Conservation (phyloP, 2,329 filamentous ascomycete genomes). For the Hymenoscyphus linearis region DNA sequence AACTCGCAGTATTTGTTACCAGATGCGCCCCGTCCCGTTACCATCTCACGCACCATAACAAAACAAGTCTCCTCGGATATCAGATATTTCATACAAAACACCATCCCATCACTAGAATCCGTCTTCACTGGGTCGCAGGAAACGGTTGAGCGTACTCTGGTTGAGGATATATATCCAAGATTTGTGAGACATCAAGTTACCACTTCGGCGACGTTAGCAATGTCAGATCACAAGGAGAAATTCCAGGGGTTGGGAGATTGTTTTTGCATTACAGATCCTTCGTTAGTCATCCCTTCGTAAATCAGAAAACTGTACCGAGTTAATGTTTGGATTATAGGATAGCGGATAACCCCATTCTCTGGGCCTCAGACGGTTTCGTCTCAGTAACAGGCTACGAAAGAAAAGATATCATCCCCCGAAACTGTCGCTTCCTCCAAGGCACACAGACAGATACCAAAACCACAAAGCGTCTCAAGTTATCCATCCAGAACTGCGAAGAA, state of each 20-base stretch:
- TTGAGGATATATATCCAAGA: conserved; percentile 43
- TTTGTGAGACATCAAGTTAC: conserved; percentile 50
- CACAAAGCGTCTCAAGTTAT: conserved; percentile 38
- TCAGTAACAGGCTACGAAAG: conserved; percentile 45
- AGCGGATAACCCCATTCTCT: conserved; percentile 46
- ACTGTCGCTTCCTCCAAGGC: conserved; percentile 47
- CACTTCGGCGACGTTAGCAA: conserved; percentile 39
- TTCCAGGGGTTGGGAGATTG: conserved; percentile 53
- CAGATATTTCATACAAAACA: conserved; percentile 22
- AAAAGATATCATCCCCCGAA: conserved; percentile 43
- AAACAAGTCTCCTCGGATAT: conserved; percentile 20
- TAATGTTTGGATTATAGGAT: conserved; percentile 21
- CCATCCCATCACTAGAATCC: conserved; percentile 27
- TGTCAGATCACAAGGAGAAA: conserved; percentile 37
- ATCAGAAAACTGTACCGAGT: neutral
- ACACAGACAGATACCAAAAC: conserved; percentile 40
- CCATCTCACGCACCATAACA: conserved; percentile 18
- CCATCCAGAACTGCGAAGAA: conserved; percentile 40
- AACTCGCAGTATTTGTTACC: conserved; percentile 39
- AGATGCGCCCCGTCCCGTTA: conserved; percentile 29
- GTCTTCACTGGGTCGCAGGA: conserved; percentile 37
- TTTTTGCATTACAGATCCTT: conserved; percentile 52
- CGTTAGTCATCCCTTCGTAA: conserved; percentile 13
- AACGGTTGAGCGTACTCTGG: conserved; percentile 41
- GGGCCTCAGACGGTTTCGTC: conserved; percentile 47